Evolutionary conservation across 805 yeast genomes (phyloP).

Genomic region (Monosporozyma servazzii): DNA sequence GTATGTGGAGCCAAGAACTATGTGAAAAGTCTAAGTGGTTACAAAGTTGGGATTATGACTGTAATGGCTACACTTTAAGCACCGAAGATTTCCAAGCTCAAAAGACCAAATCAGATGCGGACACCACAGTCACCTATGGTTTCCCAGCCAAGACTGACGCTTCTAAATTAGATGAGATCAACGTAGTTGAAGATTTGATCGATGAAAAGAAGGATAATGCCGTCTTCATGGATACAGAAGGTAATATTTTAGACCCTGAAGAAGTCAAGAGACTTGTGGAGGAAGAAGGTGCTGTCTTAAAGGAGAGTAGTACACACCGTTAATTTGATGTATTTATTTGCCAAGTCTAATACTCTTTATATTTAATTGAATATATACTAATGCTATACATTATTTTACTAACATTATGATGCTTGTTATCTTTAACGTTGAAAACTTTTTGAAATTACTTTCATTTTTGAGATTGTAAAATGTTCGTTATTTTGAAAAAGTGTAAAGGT

Average conservation of each 20-base stretch:
- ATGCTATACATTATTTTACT: not conserved
- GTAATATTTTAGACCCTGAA: constrained; percentile 30
- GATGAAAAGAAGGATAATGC: constrained; percentile 10
- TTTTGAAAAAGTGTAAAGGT: not conserved
- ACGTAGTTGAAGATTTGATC: constrained; percentile 8
- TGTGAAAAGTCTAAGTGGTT: constrained; percentile 57
- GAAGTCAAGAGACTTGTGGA: constrained; percentile 22
- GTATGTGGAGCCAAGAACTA: constrained; percentile 62
- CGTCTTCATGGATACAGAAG: constrained; percentile 32
- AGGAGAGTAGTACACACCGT: not conserved
- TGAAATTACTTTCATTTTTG: not conserved
- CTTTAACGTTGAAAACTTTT: not conserved
- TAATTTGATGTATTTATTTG: not conserved
- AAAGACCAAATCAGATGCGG: not conserved
- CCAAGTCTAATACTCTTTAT: not conserved
- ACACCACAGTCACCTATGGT: not conserved
- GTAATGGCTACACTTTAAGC: constrained; percentile 43
- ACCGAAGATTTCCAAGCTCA: constrained; percentile 18
- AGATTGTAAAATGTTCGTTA: not conserved
- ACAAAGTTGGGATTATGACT: constrained; percentile 81
- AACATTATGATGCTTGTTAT: not conserved
- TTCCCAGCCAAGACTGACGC: constrained; percentile 2
- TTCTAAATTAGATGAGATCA: not conserved
- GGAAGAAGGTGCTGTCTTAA: constrained; percentile 19
- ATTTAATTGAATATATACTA: not conserved